A percentile compares a stretch with the other conserved stretches of the same genome.
Evolutionary conservation across 2,329 filamentous ascomycete species (phyloP).

Genomic region (Bipolaris cookei): DNA sequence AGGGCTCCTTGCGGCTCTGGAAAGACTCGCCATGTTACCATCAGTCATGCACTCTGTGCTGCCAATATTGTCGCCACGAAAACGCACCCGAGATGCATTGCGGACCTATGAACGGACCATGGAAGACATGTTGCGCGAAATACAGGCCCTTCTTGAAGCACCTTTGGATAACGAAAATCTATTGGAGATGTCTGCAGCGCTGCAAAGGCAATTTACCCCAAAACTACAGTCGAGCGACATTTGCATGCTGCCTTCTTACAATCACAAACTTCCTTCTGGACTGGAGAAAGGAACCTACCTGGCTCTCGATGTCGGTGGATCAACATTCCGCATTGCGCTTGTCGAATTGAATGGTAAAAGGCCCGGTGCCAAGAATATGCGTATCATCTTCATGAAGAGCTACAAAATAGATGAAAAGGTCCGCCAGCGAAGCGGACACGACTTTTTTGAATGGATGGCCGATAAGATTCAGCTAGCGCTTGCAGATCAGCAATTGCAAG

Average conservation of each 20-base stretch:
- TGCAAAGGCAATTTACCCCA: slow-evolving; percentile 60
- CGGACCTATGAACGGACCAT: slow-evolving; percentile 53
- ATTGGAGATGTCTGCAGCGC: slow-evolving; percentile 52
- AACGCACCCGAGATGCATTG: slow-evolving; percentile 48
- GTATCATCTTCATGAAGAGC: slow-evolving; percentile 61
- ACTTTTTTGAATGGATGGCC: slow-evolving; percentile 73
- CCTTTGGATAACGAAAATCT: slow-evolving; percentile 51
- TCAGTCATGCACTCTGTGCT: slow-evolving; percentile 49
- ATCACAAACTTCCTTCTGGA: slow-evolving; percentile 65
- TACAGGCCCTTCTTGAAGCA: slow-evolving; percentile 53
- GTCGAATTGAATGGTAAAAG: slow-evolving; percentile 61
- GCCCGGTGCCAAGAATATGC: slow-evolving; percentile 56
- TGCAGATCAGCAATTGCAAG: slow-evolving; percentile 47
- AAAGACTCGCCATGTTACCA: slow-evolving; percentile 50
- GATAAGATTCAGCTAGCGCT: slow-evolving; percentile 63
- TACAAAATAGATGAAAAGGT: slow-evolving; percentile 64
- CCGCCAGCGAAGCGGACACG: slow-evolving; percentile 60
- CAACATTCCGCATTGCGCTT: slow-evolving; percentile 68
- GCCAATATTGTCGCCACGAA: slow-evolving; percentile 42
- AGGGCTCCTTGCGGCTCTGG: slow-evolving; percentile 47
- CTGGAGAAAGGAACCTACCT: slow-evolving; percentile 65
- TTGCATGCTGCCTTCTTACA: slow-evolving; percentile 71
- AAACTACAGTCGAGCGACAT: slow-evolving; percentile 63
- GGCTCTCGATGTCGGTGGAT: slow-evolving; percentile 70
- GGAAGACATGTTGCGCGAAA: slow-evolving; percentile 56